Evolutionary conservation across 2,329 filamentous ascomycete species (phyloP).

Genomic region (Hyphodiscus sp.): DNA sequence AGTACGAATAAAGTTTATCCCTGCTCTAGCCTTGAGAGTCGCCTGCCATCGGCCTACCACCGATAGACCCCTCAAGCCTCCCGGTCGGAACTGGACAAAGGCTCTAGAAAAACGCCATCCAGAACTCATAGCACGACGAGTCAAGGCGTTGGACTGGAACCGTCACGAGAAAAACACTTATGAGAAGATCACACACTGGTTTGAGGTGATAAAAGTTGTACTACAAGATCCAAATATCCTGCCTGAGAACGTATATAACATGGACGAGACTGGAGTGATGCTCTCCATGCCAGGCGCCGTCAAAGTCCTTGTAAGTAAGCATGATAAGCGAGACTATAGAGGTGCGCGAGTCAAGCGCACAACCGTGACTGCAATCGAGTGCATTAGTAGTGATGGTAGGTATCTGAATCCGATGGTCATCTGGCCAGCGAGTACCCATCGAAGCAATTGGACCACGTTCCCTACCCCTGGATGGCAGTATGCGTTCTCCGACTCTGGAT

Average conservation of each 20-base stretch:
- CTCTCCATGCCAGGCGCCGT: too few species aligned
- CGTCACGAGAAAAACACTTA: constrained; percentile 19
- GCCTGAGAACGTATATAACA: constrained; percentile 20
- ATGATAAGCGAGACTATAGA: too few species aligned
- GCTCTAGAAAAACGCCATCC: too few species aligned
- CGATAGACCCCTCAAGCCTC: too few species aligned
- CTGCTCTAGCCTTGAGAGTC: neutral
- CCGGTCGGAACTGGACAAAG: too few species aligned
- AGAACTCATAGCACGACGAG: neutral
- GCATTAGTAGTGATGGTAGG: too few species aligned
- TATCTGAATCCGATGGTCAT: too few species aligned
- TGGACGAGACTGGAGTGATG: constrained; percentile 5
- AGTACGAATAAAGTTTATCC: constrained; percentile 2
- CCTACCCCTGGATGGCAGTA: constrained; percentile 26
- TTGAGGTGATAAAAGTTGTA: constrained; percentile 24
- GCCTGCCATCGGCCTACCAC: too few species aligned
- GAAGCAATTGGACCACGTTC: constrained; percentile 23
- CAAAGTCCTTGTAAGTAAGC: too few species aligned
- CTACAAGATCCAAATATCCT: neutral
- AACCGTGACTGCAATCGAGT: too few species aligned
- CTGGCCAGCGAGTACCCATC: constrained; percentile 17
- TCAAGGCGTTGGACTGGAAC: neutral
- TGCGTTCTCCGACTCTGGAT: constrained; percentile 16
- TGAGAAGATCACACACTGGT: constrained; percentile 28
- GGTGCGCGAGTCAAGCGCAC: too few species aligned